Evolutionary conservation across 2,329 filamentous ascomycete genomes (phyloP), one percentile per base, ranked within the genome.

Genomic region (Aspergillus sp.): DNA sequence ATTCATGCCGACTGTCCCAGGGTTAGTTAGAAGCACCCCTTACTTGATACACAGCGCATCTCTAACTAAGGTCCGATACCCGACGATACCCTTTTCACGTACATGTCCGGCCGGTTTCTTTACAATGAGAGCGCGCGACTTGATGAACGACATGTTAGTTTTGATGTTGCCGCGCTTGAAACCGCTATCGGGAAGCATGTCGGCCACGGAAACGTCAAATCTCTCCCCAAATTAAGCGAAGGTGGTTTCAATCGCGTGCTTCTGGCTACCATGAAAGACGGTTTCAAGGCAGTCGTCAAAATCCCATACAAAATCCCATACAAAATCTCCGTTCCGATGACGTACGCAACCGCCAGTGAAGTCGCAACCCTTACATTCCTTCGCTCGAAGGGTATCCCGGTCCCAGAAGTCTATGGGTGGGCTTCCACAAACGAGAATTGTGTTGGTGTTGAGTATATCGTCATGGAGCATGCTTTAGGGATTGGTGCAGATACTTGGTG

Each of bases 401-500:
- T 66, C 1, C 61, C 63, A n/a, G 26, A 64, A 49, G 54, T 72
- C 10, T 66, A 65, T 63, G 64, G 58, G 1, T 71, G 62, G 57
- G 69, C 62, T 18, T 62, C 65, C 14, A 60, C 61, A 29, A 29
- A 47, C 3, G 56, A 67, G 14, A 71, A 70, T 47, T n/a, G 63
- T 12, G 64, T 68, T 45, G 67, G 69, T n/a, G 59, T 61, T 0
- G 70, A 72, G 45, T 70, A 71, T 54, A 70, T 71, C 7, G 60
- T 71, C 11, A 61, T 71, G 68, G 59, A 65, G 49, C 52, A 67
- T 57, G 56, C 65, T 11, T 18, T 60, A 32, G 69, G 69, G 11
- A 58, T 64, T 22, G 54, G 57, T 16, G 22, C 22, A 3, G 22
- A 22, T 22, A 22, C 22, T 22, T 22, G 22, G 36, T 72, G 68